Base-by-base conservation (phyloP, 345 rosid species). In the Lepidium sativum region DNA sequence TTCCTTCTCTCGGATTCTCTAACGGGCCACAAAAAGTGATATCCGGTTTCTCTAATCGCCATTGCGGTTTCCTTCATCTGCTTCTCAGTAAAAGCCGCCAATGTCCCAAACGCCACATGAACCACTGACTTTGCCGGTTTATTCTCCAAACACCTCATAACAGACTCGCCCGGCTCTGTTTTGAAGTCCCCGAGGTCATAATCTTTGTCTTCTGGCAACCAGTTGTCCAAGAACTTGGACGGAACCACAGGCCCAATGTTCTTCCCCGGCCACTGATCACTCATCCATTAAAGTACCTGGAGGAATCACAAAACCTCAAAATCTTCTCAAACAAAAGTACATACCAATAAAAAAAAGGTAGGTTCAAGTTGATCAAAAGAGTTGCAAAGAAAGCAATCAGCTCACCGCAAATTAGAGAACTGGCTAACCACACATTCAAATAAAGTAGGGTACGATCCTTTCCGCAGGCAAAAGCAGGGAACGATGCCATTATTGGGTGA, bases 191-290 rank as follows among this genome's bases (percentile, higher is more conserved):
- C 77, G 8, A 82, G 60, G 5, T 82, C 84, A 38, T 79, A 86
- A 27, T 82, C 85, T 37, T 65, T 77, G 79, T 83, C 83, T 27
- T 81, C 80, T 18, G 76, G 72, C 37, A 81, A 53, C 54, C 81
- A 59, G 31, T 67, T 79, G 68, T 86, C 88, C 51, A 81, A 44
- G 58, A 62, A 83, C 75, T 78, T 60, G 13, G 85, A 83, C 6
- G 91, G 85, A 37, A 85, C 70, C n/a, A 62, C 69, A 11, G 84
- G 88, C 17, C 91, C 88, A 31, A 85, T 58, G 29, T 71, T 67
- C 72, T 71, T 81, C 29, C 77, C 77, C 25, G 79, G 74, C 74
- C 78, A 75, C 21, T 65, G 33, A 39, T 66, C 75, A 53, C 52
- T 57, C 83, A 81, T 76, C 86, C 81, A 76, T 33, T 61, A 68